These are phyloP conservation scores for Lepiota subincarnata DNA, from an alignment of 768 basidiomycete species.

Conservation along the genomic window DNA sequence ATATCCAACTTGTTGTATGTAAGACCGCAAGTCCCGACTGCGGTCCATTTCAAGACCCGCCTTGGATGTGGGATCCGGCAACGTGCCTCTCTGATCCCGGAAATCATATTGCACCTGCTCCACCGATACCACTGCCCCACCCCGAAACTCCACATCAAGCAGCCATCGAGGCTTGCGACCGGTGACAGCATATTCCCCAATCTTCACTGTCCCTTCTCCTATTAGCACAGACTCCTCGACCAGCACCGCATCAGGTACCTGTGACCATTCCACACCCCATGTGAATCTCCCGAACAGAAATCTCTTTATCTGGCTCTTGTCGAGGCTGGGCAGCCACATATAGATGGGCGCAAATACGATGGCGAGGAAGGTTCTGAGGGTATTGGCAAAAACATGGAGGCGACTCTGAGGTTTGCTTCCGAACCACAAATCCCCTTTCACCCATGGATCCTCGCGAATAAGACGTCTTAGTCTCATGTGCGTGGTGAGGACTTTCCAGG, in stretches of 20 bases:
- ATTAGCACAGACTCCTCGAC: neutral
- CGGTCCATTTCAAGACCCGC: too few species aligned
- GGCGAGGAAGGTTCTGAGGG: neutral
- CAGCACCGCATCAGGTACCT: neutral
- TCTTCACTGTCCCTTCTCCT: neutral
- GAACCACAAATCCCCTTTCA: conserved; percentile 4
- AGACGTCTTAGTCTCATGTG: neutral
- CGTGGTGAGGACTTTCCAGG: neutral
- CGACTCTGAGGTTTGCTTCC: neutral
- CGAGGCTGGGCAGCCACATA: neutral
- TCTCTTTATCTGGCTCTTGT: neutral
- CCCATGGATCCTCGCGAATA: conserved; percentile 3
- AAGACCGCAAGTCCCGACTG: too few species aligned
- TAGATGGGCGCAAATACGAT: neutral
- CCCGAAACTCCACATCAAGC: conserved; percentile 4
- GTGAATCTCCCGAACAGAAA: neutral
- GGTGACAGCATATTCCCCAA: neutral
- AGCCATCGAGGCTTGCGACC: neutral
- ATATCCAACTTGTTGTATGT: neutral
- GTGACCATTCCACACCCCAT: neutral
- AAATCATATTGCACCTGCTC: conserved; percentile 1
- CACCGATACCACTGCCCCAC: neutral
- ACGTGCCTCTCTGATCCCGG: too few species aligned
- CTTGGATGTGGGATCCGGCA: too few species aligned
- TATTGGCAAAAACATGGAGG: conserved; percentile 1